phyloP scores from a whole-genome alignment of 129 eudicot genomes.

The Flaveria bidentis region DNA sequence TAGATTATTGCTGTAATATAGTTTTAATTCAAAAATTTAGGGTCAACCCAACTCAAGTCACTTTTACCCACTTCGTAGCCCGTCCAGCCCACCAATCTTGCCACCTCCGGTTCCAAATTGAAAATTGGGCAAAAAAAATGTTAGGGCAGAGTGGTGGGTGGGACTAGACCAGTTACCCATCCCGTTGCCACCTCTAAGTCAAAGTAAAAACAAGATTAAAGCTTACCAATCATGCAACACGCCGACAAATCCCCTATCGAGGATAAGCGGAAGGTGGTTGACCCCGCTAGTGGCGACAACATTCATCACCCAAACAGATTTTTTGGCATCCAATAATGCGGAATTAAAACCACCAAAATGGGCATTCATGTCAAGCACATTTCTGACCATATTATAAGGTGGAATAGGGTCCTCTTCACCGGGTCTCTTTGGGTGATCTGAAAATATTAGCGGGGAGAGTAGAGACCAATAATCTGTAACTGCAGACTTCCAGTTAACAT shows the following conservation, averaged over 20 bases:
- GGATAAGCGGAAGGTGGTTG: constrained; percentile 78
- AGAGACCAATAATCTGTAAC: constrained; percentile 86
- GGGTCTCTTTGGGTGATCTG: constrained; percentile 99
- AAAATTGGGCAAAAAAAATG: not conserved
- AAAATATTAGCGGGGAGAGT: constrained; percentile 87
- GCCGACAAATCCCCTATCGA: constrained; percentile 90
- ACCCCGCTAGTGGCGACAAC: constrained; percentile 79
- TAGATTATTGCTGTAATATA: not conserved
- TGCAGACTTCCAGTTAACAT: constrained; percentile 67
- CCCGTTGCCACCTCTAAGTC: not conserved
- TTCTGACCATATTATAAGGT: constrained; percentile 94
- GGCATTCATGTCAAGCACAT: constrained; percentile 96
- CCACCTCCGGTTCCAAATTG: not conserved
- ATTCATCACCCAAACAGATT: constrained; percentile 99
- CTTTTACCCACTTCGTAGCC: not conserved
- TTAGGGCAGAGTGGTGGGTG: not conserved
- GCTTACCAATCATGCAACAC: constrained; percentile 93
- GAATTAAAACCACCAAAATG: constrained; percentile 87
- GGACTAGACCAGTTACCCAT: not conserved
- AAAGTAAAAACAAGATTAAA: not conserved
- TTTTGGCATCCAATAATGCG: constrained; percentile 78
- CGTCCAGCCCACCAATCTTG: not conserved
- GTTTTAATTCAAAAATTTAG: not conserved
- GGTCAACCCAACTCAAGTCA: not conserved
- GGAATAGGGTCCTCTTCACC: constrained; percentile 99